phyloP scores from a whole-genome alignment of 176 grass and related monocot species.

The Oryza meridionalis region DNA sequence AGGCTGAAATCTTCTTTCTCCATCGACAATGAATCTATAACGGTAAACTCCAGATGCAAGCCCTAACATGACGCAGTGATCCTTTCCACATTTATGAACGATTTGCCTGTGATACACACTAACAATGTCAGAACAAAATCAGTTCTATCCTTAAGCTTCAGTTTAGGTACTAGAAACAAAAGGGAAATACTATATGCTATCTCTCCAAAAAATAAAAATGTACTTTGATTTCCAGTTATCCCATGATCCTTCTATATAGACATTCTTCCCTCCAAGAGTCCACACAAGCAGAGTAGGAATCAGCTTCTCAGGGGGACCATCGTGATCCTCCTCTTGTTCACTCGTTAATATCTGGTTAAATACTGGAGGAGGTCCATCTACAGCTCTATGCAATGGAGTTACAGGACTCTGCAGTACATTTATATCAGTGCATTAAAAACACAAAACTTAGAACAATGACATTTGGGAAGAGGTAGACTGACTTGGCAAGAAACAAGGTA shows the following conservation, averaged over 20 bases:
- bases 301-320: conserved; percentile 66
- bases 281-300: conserved; percentile 77
- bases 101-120: conserved; percentile 49
- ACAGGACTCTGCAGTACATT: conserved; percentile 62
- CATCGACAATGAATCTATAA: conserved; percentile 85
- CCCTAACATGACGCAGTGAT: conserved; percentile 70
- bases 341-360: conserved; percentile 75
- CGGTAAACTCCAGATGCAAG: conserved; percentile 79
- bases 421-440: background rate
- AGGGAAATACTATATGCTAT: background rate
- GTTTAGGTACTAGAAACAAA: background rate
- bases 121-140: background rate
- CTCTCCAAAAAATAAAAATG: background rate
- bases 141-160: background rate
- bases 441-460: too few relatives aligned
- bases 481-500: too few relatives aligned
- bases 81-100: conserved; percentile 80
- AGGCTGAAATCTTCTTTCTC: conserved; percentile 57
- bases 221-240: conserved; percentile 85
- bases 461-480: too few relatives aligned
- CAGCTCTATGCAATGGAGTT: conserved; percentile 67
- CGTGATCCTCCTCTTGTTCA: conserved; percentile 47
- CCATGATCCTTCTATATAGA: conserved; percentile 92
- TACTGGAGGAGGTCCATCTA: conserved; percentile 55
- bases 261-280: conserved; percentile 68